Base-by-base conservation (phyloP, 2,329 filamentous ascomycete genomes). In the Epichloe gansuensis region DNA sequence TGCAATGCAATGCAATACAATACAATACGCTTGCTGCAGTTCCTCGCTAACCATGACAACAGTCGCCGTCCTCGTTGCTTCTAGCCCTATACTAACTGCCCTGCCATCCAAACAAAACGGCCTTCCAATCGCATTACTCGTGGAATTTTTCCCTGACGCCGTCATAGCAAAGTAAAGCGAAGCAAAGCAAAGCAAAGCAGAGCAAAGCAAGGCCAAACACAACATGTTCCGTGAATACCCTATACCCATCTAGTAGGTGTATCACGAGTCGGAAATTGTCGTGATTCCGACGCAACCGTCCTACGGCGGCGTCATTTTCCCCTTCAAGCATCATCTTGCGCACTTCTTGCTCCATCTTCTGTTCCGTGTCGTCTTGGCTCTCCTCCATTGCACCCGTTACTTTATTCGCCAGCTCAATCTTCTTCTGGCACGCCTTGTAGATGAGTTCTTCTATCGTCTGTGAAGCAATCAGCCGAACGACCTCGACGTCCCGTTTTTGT, bases 391-490 rank as follows among this genome's bases (percentile, higher is more conserved):
- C 69, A 21, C 74, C 74, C 6, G 74, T 77, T 48, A 79, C 76
- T 62, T 75, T 75, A 63, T 76, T 72, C 2, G 96, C 93, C 28
- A 98, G 80, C 62, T 89, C 88, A 53, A 98, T 76, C 73, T 98
- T 98, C 61, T 90, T 94, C 69, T 91, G 81, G 41, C 93, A 95
- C 0, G 96, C 81, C 46, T 86, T 85, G 68, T 91, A 86, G 50
- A 98, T 94, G 55, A 95, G 84, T 69, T 96, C 91, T 68, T 98
- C 93, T 31, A 98, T 88, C 0, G 91, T 95, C 53, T 78, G 80
- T 53, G 77, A 78, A 0, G 87, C 87, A 51, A 98, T 85, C 1
- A 98, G 76, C 34, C 90, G 77, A 42, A 95, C 82, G 42, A 98
- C 86, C 65, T 98, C 91, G 1, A 98, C 93, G 38, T 91, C 86